Percentiles rank a stretch among this genome's conserved stretches.
phyloP scores from a whole-genome alignment of 2,329 filamentous ascomycete genomes.

The Hypoxylon sp. region DNA sequence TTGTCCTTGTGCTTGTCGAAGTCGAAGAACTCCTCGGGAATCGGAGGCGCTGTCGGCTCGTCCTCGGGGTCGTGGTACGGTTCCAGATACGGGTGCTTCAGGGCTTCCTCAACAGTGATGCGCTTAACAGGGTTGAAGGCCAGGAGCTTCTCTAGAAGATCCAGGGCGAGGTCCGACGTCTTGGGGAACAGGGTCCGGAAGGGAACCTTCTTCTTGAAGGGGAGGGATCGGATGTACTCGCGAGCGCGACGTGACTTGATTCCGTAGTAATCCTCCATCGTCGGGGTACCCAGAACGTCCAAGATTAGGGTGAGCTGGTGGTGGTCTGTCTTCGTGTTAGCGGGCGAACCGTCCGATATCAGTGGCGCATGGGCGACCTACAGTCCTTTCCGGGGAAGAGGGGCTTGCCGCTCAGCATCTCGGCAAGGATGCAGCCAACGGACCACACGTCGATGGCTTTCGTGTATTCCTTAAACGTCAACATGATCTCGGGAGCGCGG shows the following conservation, averaged over 20 bases:
- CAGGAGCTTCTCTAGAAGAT: constrained; percentile 92
- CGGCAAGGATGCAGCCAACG: constrained; percentile 95
- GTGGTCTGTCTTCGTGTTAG: constrained; percentile 71
- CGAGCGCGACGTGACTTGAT: constrained; percentile 98
- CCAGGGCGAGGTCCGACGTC: constrained; percentile 95
- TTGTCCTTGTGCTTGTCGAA: constrained; percentile 99
- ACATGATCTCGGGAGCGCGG: constrained; percentile 98
- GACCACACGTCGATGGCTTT: constrained; percentile 99
- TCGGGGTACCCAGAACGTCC: constrained; percentile 95
- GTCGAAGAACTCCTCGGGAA: constrained; percentile 99
- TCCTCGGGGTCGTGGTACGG: constrained; percentile 99
- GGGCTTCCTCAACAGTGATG: constrained; percentile 95
- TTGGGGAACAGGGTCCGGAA: constrained; percentile 98
- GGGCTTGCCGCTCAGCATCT: constrained; percentile 99
- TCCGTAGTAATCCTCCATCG: constrained; percentile 99
- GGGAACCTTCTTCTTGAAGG: constrained; percentile 99
- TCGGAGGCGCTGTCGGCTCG: constrained; percentile 94
- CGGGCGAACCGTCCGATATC: background rate
- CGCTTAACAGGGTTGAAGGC: constrained; percentile 99
- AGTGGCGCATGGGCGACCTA: constrained; percentile 56
- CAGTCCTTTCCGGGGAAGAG: constrained; percentile 98
- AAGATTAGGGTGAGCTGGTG: constrained; percentile 97
- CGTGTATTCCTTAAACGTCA: constrained; percentile 99
- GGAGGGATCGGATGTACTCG: constrained; percentile 96
- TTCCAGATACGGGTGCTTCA: constrained; percentile 97